A percentile compares a stretch with the other conserved stretches of the same genome.
Conservation (phyloP, 345 rosid species). For the Excoecaria cochinchinensis region DNA sequence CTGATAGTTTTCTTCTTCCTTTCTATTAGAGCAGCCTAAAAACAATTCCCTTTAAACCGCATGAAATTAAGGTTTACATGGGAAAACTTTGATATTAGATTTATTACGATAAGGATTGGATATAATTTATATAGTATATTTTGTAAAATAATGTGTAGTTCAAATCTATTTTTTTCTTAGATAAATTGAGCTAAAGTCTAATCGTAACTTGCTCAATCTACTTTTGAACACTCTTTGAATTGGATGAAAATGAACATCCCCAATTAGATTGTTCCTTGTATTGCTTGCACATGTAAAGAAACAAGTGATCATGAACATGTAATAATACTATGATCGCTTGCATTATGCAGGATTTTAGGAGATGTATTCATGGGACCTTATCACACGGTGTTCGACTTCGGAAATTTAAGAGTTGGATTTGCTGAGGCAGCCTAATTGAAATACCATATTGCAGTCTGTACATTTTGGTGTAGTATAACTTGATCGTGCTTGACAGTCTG, state of each 20-base stretch:
- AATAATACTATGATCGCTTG: not conserved
- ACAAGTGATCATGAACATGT: not conserved
- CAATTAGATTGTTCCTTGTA: too few species aligned
- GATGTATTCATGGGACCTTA: conserved; percentile 38
- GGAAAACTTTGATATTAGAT: not conserved
- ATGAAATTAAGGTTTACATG: not conserved
- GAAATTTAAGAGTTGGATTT: conserved; percentile 30
- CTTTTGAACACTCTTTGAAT: too few species aligned
- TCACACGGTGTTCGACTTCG: conserved; percentile 37
- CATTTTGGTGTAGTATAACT: not conserved
- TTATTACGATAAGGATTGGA: too few species aligned
- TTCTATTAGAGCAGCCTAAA: not conserved
- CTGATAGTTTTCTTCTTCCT: not conserved
- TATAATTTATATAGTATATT: too few species aligned
- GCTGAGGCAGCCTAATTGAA: conserved; percentile 30
- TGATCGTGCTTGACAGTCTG: too few species aligned
- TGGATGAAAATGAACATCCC: too few species aligned
- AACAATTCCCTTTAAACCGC: not conserved
- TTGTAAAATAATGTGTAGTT: too few species aligned
- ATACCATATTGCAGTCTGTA: not conserved
- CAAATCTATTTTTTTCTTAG: too few species aligned
- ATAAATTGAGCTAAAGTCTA: too few species aligned
- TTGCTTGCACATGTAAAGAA: too few species aligned
- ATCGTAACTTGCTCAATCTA: too few species aligned
- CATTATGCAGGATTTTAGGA: conserved; percentile 31